Evolutionary conservation across 2,329 filamentous ascomycete species (phyloP), one percentile per base, ranked within the genome.

Genomic region (Orbilia quercus): DNA sequence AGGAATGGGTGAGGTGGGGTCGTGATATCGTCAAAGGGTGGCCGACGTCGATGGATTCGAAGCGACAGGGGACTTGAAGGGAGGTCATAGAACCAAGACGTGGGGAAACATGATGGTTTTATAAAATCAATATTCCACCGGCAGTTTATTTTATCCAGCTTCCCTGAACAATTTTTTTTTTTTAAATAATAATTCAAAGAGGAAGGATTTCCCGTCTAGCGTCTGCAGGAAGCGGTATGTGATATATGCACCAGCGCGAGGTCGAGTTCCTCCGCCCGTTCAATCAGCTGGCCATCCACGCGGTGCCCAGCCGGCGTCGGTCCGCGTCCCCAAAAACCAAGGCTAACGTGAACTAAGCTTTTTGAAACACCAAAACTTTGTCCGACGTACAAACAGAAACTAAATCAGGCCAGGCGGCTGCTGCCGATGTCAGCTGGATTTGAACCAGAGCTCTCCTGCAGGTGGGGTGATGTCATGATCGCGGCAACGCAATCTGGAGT

Each of bases 241-340:
- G 42, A 45, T 45, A 18, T 42, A 18, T n/a, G 38, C 11, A n/a
- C 28, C 28, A 31, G 38, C 38, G 38, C 20, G 18, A 22, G 42
- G 42, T 45, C 42, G 42, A 25, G 45, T 50, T 25, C 23, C 45
- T 50, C 12, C 42, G n/a, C 20, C 28, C 5, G 28, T 31, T 5
- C 28, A 9, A 31, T 50, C 45, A 50, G 5, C 3, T 50, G 45
- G 45, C 6, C 20, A 2, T 50, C 45, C 45, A 9, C 45, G 45
- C 45, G 45, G 22, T 16, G 7, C 11, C 6, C 45, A 31, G 28
- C 28, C 28, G 45, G 45, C 45, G 45, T 28, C 45, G 45, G 45
- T 50, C 45, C 45, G 45, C 45, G 18, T 11, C 25, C 20, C 45
- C 14, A 47, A 50, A 20, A 9, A 23, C n/a, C 20, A 20, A 31